Evolutionary conservation across 129 eudicot species (phyloP).

Genomic region (Dittrichia graveolens): DNA sequence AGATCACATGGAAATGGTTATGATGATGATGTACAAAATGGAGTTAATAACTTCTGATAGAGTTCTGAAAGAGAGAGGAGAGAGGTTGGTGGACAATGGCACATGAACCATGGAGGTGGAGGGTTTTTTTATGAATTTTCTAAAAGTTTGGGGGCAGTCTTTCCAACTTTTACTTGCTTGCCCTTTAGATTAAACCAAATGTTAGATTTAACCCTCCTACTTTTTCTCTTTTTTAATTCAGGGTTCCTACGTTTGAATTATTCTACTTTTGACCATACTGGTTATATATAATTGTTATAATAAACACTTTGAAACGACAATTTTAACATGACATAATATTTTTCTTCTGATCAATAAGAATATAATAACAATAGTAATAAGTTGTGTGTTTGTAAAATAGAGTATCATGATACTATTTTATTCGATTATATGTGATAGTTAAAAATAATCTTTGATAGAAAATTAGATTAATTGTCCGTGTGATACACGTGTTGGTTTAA

Average conservation of each 20-base stretch:
- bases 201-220: slow-evolving; percentile 4
- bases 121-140: slow-evolving; percentile 30
- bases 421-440: no score
- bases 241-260: neutral
- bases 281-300: no score
- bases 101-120: slow-evolving; percentile 44
- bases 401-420: no score
- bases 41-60: neutral
- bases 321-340: no score
- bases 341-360: no score
- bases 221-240: slow-evolving; percentile 6
- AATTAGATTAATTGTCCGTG: no score
- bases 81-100: slow-evolving; percentile 43
- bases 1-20: slow-evolving; percentile 27
- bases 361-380: no score
- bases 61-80: slow-evolving; percentile 25
- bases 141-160: neutral
- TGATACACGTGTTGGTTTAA: no score
- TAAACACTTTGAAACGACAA: no score
- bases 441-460: no score
- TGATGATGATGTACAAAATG: slow-evolving; percentile 18
- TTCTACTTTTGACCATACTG: no score
- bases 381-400: no score
- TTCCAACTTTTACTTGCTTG: slow-evolving; percentile 6
- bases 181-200: slow-evolving; percentile 3